Percentiles rank a stretch among this genome's conserved stretches.
These are phyloP conservation scores for Phytophthora pistaciae DNA, from an alignment of 352 stramenopile genomes.

Conservation along the genomic window DNA sequence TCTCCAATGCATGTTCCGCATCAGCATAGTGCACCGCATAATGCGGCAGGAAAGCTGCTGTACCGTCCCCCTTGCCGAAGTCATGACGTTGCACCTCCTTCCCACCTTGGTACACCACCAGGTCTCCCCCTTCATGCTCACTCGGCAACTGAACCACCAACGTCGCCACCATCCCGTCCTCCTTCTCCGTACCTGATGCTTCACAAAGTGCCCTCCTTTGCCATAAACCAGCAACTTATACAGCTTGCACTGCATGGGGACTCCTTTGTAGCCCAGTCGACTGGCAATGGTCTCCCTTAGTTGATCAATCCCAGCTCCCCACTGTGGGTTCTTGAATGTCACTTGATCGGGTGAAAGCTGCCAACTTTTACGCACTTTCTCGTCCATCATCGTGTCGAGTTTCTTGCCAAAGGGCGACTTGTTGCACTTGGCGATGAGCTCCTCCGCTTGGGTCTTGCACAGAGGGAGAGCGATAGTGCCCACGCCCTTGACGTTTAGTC, in stretches of 20 bases:
- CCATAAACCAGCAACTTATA: slow-evolving; percentile 63
- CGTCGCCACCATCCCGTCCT: slow-evolving; percentile 59
- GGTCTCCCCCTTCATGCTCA: slow-evolving; percentile 20
- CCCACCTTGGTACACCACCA: not conserved
- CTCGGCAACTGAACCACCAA: slow-evolving; percentile 52
- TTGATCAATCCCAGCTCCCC: slow-evolving; percentile 4
- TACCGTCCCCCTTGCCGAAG: slow-evolving; percentile 14
- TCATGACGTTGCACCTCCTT: slow-evolving; percentile 8
- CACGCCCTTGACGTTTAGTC: slow-evolving; percentile 1
- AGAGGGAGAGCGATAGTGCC: slow-evolving; percentile 2
- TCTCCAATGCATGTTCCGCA: slow-evolving; percentile 16
- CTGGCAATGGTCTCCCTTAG: slow-evolving; percentile 3
- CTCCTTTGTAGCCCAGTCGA: slow-evolving; percentile 13
- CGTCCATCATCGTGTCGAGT: slow-evolving; percentile 18
- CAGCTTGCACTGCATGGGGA: slow-evolving; percentile 16
- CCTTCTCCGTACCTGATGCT: slow-evolving; percentile 61
- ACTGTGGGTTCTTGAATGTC: not conserved
- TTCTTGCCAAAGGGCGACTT: not conserved
- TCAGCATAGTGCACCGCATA: slow-evolving; percentile 19
- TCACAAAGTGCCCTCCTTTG: slow-evolving; percentile 45
- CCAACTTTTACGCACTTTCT: slow-evolving; percentile 23
- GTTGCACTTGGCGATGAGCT: not conserved
- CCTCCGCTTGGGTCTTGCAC: not conserved
- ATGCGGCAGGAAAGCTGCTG: slow-evolving; percentile 7
- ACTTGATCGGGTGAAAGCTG: slow-evolving; percentile 12